Evolutionary conservation across 1,284 basidiomycete genomes (phyloP).

Genomic region (Ganoderma multipileum): DNA sequence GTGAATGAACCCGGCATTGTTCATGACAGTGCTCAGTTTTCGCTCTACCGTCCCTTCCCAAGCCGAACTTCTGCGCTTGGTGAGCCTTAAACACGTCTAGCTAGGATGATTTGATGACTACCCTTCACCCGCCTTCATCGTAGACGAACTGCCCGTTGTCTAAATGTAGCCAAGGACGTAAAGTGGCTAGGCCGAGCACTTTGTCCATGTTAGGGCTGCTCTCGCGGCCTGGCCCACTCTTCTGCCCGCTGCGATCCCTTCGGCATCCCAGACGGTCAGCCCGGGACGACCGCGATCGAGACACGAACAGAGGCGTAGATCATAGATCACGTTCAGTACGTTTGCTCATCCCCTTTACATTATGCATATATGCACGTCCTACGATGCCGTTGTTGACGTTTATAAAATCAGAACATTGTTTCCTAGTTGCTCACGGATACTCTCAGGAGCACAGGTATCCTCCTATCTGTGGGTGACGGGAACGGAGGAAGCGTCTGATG

Average conservation of each 20-base stretch:
- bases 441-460: background rate
- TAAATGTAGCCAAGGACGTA: background rate
- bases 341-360: background rate
- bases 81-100: background rate
- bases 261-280: background rate
- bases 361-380: background rate
- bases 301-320: background rate
- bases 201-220: conserved; percentile 1
- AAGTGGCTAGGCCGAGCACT: background rate
- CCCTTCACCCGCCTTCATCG: background rate
- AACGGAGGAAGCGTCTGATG: conserved; percentile 2
- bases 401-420: background rate
- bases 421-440: background rate
- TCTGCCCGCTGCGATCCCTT: background rate
- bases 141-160: background rate
- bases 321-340: background rate
- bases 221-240: background rate
- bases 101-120: background rate
- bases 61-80: background rate
- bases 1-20: background rate
- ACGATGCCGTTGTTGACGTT: background rate
- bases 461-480: background rate
- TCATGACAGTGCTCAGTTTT: background rate
- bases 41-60: background rate
- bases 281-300: background rate